Evolutionary conservation across 108 stramenopile genomes (phyloP).

Genomic region (Craspedostauros australis): DNA sequence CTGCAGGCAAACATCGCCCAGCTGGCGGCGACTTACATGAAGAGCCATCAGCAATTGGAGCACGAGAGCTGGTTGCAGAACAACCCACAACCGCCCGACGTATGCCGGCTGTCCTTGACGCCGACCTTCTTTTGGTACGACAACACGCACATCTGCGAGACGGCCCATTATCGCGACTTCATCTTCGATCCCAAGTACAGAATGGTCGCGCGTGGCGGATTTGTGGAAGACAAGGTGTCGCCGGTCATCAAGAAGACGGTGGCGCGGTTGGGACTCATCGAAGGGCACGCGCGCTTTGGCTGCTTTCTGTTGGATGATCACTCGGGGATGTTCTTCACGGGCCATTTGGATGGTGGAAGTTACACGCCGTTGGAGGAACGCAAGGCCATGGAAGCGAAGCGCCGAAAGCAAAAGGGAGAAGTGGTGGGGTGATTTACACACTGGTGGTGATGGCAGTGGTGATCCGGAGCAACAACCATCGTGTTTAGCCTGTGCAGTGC

Average conservation of each 20-base stretch:
- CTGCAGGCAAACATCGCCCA: slow-evolving; percentile 31
- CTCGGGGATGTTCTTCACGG: slow-evolving; percentile 72
- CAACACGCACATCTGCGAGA: slow-evolving; percentile 73
- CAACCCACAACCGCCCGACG: slow-evolving; percentile 17
- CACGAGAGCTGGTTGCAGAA: slow-evolving; percentile 44
- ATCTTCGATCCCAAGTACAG: slow-evolving; percentile 65
- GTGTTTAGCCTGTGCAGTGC: too few relatives aligned
- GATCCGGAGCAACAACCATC: too few relatives aligned
- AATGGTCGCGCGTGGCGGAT: slow-evolving; percentile 79
- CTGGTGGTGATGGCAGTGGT: too few relatives aligned
- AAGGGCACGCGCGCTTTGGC: slow-evolving; percentile 69
- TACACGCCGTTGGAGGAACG: slow-evolving; percentile 26
- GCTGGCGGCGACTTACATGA: slow-evolving; percentile 40
- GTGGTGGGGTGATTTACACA: too few relatives aligned
- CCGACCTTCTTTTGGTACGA: slow-evolving; percentile 89
- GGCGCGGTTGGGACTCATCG: slow-evolving; percentile 55
- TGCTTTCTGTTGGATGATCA: slow-evolving; percentile 85
- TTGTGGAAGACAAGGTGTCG: slow-evolving; percentile 80
- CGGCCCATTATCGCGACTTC: slow-evolving; percentile 76
- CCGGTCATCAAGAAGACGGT: slow-evolving; percentile 58
- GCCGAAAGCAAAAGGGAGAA: neutral
- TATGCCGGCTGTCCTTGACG: slow-evolving; percentile 58
- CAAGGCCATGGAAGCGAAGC: neutral
- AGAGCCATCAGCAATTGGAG: slow-evolving; percentile 35
- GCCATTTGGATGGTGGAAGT: slow-evolving; percentile 79